phyloP scores from a whole-genome alignment of 106 monocot species.

The Amphibolis antarctica region DNA sequence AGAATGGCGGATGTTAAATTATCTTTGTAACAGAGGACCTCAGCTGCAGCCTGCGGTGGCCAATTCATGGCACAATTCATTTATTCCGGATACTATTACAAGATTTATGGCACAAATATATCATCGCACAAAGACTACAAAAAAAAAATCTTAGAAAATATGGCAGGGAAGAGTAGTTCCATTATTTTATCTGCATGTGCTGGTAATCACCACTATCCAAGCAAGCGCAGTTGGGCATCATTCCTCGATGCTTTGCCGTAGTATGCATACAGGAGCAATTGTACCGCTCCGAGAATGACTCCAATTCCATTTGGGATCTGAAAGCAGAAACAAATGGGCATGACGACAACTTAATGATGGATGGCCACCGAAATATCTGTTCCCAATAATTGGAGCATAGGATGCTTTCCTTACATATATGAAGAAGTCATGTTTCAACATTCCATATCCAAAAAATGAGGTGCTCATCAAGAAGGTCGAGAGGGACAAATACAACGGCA shows the following conservation, averaged over 20 bases:
- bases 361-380: no score
- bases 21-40: no score
- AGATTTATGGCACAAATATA: no score
- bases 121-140: background rate
- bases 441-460: slow-evolving; percentile 22
- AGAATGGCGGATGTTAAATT: no score
- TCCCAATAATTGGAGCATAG: background rate
- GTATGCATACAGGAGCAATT: slow-evolving; percentile 14
- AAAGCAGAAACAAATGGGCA: background rate
- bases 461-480: slow-evolving; percentile 27
- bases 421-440: slow-evolving; percentile 17
- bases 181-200: background rate
- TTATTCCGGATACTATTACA: no score
- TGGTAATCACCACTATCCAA: background rate
- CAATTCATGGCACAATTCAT: no score
- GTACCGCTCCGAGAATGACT: slow-evolving; percentile 16
- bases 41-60: no score
- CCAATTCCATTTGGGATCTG: slow-evolving; percentile 31
- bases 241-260: slow-evolving; percentile 15
- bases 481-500: slow-evolving; percentile 24
- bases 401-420: slow-evolving; percentile 14
- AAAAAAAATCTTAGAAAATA: background rate
- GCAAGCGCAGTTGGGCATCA: slow-evolving; percentile 7
- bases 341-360: background rate
- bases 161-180: background rate